These are phyloP conservation scores for Lobosporangium transversale DNA, from an alignment of 192 early-diverging fungal genomes.

Conservation along the genomic window DNA sequence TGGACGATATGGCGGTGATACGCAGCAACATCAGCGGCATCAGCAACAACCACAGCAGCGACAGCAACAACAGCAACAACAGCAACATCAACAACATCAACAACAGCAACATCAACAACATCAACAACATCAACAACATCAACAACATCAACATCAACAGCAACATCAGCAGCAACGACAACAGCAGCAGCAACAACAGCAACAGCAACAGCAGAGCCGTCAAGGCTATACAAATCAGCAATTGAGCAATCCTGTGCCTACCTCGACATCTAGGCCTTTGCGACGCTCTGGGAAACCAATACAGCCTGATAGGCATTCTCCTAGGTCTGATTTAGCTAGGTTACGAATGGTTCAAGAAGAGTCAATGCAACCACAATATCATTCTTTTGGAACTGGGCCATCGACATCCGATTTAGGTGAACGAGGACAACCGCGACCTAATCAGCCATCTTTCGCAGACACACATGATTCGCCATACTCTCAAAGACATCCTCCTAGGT, in stretches of 20 bases:
- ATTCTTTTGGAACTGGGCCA: background rate
- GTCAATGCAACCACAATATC: conserved; percentile 7
- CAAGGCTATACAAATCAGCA: too few relatives aligned
- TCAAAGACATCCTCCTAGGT: background rate
- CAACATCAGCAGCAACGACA: conserved; percentile 9
- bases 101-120: background rate
- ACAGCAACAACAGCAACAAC: background rate
- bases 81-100: background rate
- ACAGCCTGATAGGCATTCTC: conserved; percentile 11
- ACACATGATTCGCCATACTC: background rate
- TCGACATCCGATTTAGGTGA: background rate
- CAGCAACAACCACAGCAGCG: conserved; percentile 2
- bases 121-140: background rate
- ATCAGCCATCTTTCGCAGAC: too few relatives aligned
- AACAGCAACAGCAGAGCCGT: background rate
- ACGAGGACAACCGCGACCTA: background rate
- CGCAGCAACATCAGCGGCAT: background rate
- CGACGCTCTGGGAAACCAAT: conserved; percentile 19
- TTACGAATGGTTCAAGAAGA: conserved; percentile 17
- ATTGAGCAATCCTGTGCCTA: too few relatives aligned
- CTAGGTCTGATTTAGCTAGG: conserved; percentile 8
- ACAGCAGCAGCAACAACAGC: conserved; percentile 11
- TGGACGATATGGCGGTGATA: background rate
- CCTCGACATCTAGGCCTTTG: background rate
- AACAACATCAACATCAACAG: background rate